Percentiles rank a stretch among this genome's conserved stretches.
Evolutionary conservation across 2,329 filamentous ascomycete genomes (phyloP).

Genomic region (Fusarium duplospermum): DNA sequence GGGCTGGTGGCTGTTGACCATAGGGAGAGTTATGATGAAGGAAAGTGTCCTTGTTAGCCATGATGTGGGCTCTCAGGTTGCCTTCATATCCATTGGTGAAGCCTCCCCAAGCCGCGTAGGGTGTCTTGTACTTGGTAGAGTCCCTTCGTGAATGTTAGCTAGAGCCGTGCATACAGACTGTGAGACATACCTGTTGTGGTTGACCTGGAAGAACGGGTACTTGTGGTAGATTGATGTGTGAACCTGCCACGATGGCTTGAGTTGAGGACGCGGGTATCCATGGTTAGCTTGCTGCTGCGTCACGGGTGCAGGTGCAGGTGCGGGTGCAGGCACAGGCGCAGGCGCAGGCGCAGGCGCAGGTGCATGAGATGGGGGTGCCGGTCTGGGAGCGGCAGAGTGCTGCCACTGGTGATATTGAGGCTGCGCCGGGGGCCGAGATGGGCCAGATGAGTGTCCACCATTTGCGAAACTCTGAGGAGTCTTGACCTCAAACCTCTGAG

Average conservation of each 20-base stretch:
- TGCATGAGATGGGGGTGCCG: constrained; percentile 1
- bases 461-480: constrained; percentile 27
- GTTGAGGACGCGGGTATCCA: constrained; percentile 31
- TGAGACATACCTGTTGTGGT: constrained; percentile 65
- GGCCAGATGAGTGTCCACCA: constrained; percentile 1
- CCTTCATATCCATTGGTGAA: constrained; percentile 73
- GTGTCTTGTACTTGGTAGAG: constrained; percentile 67
- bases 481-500: constrained; percentile 41
- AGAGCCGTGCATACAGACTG: not conserved
- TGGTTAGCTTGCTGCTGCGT: constrained; percentile 22
- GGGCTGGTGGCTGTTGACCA: not conserved
- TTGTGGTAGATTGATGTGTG: constrained; percentile 61
- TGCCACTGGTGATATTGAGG: constrained; percentile 29
- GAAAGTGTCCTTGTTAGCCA: constrained; percentile 48
- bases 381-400: not conserved
- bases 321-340: not conserved
- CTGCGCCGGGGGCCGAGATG: constrained; percentile 2
- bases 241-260: constrained; percentile 50
- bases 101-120: constrained; percentile 67
- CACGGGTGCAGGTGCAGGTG: constrained; percentile 1
- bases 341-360: no score
- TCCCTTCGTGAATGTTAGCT: constrained; percentile 55
- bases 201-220: constrained; percentile 69
- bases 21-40: constrained; percentile 26
- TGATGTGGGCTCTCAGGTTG: constrained; percentile 59